Evolutionary conservation across 331 rosid genomes (phyloP).

Genomic region (Quercus phellos): DNA sequence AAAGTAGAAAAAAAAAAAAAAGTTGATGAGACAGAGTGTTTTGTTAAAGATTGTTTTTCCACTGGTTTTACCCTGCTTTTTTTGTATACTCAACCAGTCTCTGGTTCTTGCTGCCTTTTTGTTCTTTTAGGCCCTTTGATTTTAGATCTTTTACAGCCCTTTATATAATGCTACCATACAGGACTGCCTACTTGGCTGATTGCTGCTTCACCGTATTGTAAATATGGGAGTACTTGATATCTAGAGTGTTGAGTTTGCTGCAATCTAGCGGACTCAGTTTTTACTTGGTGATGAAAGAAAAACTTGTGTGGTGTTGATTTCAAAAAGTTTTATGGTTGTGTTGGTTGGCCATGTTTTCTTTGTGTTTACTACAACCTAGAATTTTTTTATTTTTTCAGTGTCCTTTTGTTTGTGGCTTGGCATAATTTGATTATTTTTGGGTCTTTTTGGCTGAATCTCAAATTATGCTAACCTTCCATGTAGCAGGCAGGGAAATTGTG

Average conservation of each 20-base stretch:
- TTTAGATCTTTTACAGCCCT: conserved; percentile 26
- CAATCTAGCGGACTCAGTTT: conserved; percentile 26
- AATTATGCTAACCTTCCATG: background rate
- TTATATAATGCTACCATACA: conserved; percentile 37
- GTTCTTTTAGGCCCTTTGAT: conserved; percentile 16
- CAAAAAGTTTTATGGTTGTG: background rate
- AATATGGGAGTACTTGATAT: conserved; percentile 49
- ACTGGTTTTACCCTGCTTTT: conserved; percentile 20
- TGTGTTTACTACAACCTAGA: background rate
- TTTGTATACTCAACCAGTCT: conserved; percentile 28
- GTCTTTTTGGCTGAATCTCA: background rate
- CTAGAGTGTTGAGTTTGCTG: conserved; percentile 49
- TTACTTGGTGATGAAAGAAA: conserved; percentile 17
- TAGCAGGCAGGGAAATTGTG: background rate
- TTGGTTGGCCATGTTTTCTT: background rate
- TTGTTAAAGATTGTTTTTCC: conserved; percentile 36
- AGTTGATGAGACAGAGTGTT: conserved; percentile 26
- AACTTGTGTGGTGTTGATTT: conserved; percentile 28
- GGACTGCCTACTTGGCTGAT: conserved; percentile 39
- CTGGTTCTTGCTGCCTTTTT: conserved; percentile 35
- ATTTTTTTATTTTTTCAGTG: background rate
- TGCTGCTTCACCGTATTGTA: conserved; percentile 48
- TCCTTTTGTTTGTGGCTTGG: background rate
- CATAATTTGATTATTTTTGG: background rate
- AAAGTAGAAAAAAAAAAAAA: conserved; percentile 21